Evolutionary conservation across 2,329 filamentous ascomycete genomes (phyloP).

Genomic region (Pseudogymnoascus sp.): DNA sequence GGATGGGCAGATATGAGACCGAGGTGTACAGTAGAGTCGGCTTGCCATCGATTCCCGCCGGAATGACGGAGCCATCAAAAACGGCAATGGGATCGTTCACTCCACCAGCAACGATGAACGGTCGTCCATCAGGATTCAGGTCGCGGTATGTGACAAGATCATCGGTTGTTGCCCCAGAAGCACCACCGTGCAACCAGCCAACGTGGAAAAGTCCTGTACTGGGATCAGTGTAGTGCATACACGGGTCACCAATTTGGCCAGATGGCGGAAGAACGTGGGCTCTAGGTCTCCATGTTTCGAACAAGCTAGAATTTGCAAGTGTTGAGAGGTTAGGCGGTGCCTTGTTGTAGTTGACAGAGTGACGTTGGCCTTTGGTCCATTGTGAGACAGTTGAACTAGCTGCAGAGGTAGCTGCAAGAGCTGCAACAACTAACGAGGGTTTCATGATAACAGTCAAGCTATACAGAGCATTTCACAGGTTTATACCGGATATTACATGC

Average conservation of each 20-base stretch:
- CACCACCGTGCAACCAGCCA: conserved; percentile 35
- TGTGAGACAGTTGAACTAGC: not conserved
- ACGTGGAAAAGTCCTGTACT: conserved; percentile 39
- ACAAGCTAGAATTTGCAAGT: conserved; percentile 32
- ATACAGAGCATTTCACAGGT: not conserved
- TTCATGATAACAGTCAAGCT: not conserved
- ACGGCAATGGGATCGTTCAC: conserved; percentile 40
- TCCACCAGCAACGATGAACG: conserved; percentile 23
- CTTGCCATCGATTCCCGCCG: conserved; percentile 36
- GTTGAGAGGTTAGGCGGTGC: conserved; percentile 35
- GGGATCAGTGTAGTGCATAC: conserved; percentile 41
- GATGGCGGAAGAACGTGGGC: conserved; percentile 36
- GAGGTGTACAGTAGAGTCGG: conserved; percentile 41
- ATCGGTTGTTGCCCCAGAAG: conserved; percentile 35
- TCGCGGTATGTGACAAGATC: conserved; percentile 39
- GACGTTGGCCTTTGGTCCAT: not conserved
- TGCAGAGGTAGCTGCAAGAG: not conserved
- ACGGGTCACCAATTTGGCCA: conserved; percentile 38
- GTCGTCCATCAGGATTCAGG: conserved; percentile 19
- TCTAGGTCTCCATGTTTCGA: conserved; percentile 28
- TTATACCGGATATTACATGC: not conserved
- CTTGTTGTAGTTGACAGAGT: conserved; percentile 30
- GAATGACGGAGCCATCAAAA: conserved; percentile 41
- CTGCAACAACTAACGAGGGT: not conserved
- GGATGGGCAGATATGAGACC: conserved; percentile 38